phyloP scores from a whole-genome alignment of 257 asterid species.

The Solanum sitiens region DNA sequence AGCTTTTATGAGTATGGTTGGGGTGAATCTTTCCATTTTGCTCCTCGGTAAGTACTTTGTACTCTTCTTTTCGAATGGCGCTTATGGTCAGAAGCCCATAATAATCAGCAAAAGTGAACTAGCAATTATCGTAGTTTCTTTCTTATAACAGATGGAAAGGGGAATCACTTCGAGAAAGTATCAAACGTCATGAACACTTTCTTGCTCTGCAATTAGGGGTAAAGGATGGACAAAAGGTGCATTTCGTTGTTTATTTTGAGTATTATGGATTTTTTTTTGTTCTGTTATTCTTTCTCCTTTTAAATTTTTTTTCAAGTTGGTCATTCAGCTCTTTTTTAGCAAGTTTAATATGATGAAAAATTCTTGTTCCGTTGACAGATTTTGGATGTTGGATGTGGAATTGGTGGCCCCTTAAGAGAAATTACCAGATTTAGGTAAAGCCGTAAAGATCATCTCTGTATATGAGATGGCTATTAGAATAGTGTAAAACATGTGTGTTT shows the following conservation, averaged over 20 bases:
- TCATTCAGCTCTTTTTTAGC: neutral
- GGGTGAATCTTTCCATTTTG: conserved; percentile 13
- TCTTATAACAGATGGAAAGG: conserved; percentile 4
- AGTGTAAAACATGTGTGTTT: neutral
- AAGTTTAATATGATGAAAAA: neutral
- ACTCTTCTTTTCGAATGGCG: neutral
- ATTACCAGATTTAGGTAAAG: conserved; percentile 5
- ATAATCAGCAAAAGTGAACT: neutral
- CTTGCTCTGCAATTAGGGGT: conserved; percentile 5
- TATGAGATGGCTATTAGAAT: neutral
- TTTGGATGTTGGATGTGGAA: conserved; percentile 12
- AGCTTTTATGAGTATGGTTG: conserved; percentile 10
- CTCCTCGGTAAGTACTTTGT: neutral
- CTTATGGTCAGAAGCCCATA: neutral
- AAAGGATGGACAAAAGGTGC: conserved; percentile 4
- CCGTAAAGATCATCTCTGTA: neutral
- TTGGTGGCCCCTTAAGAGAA: conserved; percentile 10
- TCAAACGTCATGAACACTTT: conserved; percentile 6
- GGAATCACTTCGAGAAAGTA: conserved; percentile 10
- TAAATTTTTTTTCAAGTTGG: neutral
- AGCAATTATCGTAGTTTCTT: neutral
- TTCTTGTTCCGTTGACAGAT: neutral
- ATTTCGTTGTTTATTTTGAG: neutral
- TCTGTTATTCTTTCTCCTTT: neutral
- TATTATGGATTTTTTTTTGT: neutral